Percentiles rank a stretch among this genome's conserved stretches.
These are phyloP conservation scores for Hemisphaericaspora subhashii DNA, from an alignment of 1,139 yeast species.

Conservation along the genomic window DNA sequence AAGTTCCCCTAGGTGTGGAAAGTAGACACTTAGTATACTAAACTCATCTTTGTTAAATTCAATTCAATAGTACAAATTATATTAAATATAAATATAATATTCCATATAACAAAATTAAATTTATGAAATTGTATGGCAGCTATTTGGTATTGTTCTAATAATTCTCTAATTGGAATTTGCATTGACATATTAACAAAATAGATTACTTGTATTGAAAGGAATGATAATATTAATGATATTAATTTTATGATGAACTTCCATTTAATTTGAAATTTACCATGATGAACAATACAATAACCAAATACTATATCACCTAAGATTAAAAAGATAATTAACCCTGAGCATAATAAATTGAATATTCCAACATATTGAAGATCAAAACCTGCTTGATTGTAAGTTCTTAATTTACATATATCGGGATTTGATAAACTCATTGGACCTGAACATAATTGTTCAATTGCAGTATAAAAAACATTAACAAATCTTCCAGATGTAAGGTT, in stretches of 20 bases:
- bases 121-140: conserved; percentile 1
- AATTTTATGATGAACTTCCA: conserved; percentile 1
- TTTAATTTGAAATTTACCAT: neutral
- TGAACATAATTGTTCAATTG: conserved; percentile 15
- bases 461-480: conserved; percentile 21
- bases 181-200: conserved; percentile 1
- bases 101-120: conserved; percentile 2
- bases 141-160: conserved; percentile 1
- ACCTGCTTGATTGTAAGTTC: conserved; percentile 7
- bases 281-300: conserved; percentile 1
- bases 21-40: too few relatives aligned
- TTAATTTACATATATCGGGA: conserved; percentile 10
- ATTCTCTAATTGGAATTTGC: conserved; percentile 3
- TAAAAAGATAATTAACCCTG: conserved; percentile 1
- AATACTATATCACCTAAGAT: neutral
- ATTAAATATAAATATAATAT: conserved; percentile 1
- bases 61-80: neutral
- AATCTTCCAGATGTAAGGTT: conserved; percentile 42
- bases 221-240: neutral
- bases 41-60: neutral
- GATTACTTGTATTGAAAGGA: neutral
- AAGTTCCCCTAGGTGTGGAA: too few relatives aligned
- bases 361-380: conserved; percentile 5
- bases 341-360: neutral
- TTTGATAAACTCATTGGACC: neutral